These are phyloP conservation scores for Rostrohypoxylon terebratum DNA, from an alignment of 495 filamentous ascomycete genomes.

Conservation along the genomic window DNA sequence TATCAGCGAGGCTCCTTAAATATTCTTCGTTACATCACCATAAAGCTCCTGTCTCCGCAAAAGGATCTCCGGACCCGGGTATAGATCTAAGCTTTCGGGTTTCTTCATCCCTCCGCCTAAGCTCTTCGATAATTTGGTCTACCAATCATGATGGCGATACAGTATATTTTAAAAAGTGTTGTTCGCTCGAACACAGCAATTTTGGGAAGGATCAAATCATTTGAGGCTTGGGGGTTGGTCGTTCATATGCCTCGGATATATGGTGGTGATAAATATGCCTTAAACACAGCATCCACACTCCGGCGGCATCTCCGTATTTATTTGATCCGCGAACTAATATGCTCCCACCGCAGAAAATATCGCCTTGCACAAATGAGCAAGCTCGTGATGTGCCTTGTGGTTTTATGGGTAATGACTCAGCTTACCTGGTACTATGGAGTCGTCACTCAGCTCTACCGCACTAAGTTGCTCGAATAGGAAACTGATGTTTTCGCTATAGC, in stretches of 20 bases:
- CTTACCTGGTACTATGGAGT: constrained; percentile 23
- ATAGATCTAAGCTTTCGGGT: constrained; percentile 2
- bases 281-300: constrained; percentile 16
- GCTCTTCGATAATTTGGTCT: constrained; percentile 10
- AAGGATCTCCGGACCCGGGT: constrained; percentile 4
- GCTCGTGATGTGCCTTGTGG: constrained; percentile 16
- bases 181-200: neutral
- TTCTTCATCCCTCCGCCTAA: constrained; percentile 21
- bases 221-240: constrained; percentile 4
- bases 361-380: neutral
- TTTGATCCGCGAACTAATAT: constrained; percentile 11
- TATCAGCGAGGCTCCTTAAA: neutral
- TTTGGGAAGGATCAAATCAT: neutral
- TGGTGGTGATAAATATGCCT: neutral
- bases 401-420: constrained; percentile 33
- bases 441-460: constrained; percentile 23
- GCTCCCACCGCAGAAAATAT: neutral
- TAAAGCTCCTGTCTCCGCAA: neutral
- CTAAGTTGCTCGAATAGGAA: constrained; percentile 24
- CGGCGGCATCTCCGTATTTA: neutral
- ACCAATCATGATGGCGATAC: constrained; percentile 21
- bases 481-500: constrained; percentile 29
- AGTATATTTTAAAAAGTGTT: neutral
- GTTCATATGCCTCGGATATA: neutral
- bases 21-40: neutral